phyloP scores from a whole-genome alignment of 495 filamentous ascomycete species.

The Cercophora newfieldiana region DNA sequence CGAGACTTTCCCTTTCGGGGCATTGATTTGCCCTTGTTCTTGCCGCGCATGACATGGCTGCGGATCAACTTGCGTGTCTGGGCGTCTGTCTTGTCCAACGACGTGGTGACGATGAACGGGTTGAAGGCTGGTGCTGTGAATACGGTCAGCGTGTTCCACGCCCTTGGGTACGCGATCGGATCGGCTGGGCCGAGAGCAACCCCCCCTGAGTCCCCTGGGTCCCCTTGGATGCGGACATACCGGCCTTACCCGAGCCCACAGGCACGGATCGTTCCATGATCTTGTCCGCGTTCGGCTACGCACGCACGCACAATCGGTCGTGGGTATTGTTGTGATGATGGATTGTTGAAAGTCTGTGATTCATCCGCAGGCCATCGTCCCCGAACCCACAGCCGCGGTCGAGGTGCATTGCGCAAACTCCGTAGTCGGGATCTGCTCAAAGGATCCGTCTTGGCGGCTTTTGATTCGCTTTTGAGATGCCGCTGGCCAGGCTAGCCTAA shows the following conservation, averaged over 20 bases:
- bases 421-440: not conserved
- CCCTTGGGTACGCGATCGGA: not conserved
- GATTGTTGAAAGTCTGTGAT: no score
- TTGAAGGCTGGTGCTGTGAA: not conserved
- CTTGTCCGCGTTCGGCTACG: no score
- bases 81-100: slow-evolving; percentile 30
- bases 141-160: not conserved
- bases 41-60: slow-evolving; percentile 53
- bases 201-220: no score
- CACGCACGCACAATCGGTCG: no score
- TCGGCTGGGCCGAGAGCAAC: not conserved
- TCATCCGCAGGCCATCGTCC: no score
- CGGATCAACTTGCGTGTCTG: slow-evolving; percentile 43
- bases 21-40: slow-evolving; percentile 37
- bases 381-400: no score
- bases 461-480: no score
- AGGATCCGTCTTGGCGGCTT: not conserved
- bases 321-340: no score
- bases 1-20: not conserved
- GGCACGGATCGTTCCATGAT: not conserved
- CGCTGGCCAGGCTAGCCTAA: not conserved
- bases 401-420: no score
- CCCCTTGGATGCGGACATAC: not conserved
- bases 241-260: not conserved
- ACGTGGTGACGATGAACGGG: slow-evolving; percentile 36